Conservation (phyloP, 73 alveolate species). For the Blepharisma japonicum region DNA sequence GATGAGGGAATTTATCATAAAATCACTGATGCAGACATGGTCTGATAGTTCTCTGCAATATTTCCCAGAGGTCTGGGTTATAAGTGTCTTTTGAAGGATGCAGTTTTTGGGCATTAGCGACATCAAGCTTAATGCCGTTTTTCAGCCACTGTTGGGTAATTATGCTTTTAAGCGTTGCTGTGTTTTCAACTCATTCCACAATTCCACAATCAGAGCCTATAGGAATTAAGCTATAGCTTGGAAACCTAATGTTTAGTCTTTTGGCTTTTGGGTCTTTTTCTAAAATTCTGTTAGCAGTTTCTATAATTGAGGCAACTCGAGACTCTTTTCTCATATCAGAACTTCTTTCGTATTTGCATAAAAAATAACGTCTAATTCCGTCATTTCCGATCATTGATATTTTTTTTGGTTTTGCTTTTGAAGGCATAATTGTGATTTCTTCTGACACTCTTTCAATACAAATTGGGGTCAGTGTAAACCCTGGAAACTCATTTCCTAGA, state of each 20-base stretch:
- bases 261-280: slow-evolving; percentile 49
- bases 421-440: slow-evolving; percentile 14
- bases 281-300: slow-evolving; percentile 58
- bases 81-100: slow-evolving; percentile 37
- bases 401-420: slow-evolving; percentile 73
- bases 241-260: slow-evolving; percentile 43
- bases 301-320: slow-evolving; percentile 54
- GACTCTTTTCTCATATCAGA: slow-evolving; percentile 72
- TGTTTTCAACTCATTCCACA: slow-evolving; percentile 78
- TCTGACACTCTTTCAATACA: not conserved
- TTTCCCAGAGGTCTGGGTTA: slow-evolving; percentile 55
- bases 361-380: slow-evolving; percentile 45
- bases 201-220: slow-evolving; percentile 56
- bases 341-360: slow-evolving; percentile 56
- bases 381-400: slow-evolving; percentile 61
- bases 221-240: slow-evolving; percentile 59
- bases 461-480: not conserved
- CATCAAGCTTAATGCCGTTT: slow-evolving; percentile 40
- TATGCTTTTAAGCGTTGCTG: slow-evolving; percentile 52
- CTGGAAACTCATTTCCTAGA: slow-evolving; percentile 10
- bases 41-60: slow-evolving; percentile 54
- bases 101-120: not conserved
- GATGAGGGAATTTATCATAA: slow-evolving; percentile 66
- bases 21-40: slow-evolving; percentile 74
- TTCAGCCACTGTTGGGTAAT: slow-evolving; percentile 46